A percentile compares a stretch with the other conserved stretches of the same genome.
Conservation (phyloP, 2,329 filamentous ascomycete species). For the Camptophora hylomeconis region DNA sequence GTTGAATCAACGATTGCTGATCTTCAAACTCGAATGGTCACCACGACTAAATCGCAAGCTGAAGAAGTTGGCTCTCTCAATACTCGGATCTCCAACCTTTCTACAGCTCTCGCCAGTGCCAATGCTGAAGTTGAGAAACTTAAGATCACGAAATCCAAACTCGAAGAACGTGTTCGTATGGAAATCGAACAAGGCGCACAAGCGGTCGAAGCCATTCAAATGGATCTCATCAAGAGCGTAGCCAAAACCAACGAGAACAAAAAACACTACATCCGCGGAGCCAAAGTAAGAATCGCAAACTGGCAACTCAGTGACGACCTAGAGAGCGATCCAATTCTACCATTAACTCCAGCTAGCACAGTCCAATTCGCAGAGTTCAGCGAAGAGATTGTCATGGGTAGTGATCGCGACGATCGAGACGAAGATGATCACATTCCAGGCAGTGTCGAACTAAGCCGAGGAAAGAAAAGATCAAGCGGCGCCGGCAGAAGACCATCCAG, state of each 20-base stretch:
- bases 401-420: constrained; percentile 2
- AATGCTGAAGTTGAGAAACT: constrained; percentile 25
- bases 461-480: constrained; percentile 9
- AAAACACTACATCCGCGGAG: constrained; percentile 17
- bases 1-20: constrained; percentile 22
- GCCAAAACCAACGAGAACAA: constrained; percentile 17
- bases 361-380: constrained; percentile 30
- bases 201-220: constrained; percentile 24
- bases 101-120: constrained; percentile 25
- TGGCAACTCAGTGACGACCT: constrained; percentile 25
- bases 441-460: constrained; percentile 12
- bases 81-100: constrained; percentile 27
- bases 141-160: constrained; percentile 21
- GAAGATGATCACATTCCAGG: constrained; percentile 9
- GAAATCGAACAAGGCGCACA: constrained; percentile 26
- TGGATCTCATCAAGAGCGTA: constrained; percentile 23
- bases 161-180: constrained; percentile 25
- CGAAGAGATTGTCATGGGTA: constrained; percentile 2
- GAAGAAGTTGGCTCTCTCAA: constrained; percentile 27
- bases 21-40: constrained; percentile 16
- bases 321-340: constrained; percentile 16
- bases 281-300: constrained; percentile 27
- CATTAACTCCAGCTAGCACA: constrained; percentile 30
- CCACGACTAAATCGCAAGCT: constrained; percentile 19
- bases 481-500: constrained; percentile 4